Evolutionary conservation across 805 yeast genomes (phyloP), one percentile per base, ranked within the genome.

Genomic region (Jamesozyma jinghongensis): DNA sequence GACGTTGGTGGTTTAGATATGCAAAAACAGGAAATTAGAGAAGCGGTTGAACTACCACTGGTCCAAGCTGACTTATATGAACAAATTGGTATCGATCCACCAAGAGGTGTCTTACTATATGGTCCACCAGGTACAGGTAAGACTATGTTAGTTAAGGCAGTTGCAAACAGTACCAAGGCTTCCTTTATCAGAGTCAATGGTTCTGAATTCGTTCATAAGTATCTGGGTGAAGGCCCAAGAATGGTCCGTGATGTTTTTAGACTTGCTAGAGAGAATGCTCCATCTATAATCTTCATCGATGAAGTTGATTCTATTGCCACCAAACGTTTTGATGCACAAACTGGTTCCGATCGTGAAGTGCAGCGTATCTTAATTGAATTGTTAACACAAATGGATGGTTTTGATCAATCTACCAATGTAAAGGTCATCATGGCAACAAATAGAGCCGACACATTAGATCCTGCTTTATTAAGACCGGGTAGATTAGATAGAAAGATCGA

Each of bases 61-160:
- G 83, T 95, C 13, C 97, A 92, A 62, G 94, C 92, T 30, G 98
- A 94, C 55, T 71, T 94, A 50, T 92, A 92, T 67, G 83, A 85
- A 57, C 97, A 92, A 66, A 92, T 92, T 57, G 99, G 99, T 67
- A 88, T 92, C 50, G 97, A 92, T 56, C 98, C 98, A 16, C 99
- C 99, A 48, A 79, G 97, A 52, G 99, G 99, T 55, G 98, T 92
- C 25, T 67, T 92, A 52, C 70, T 92, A 46, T 92, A 92, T 65
- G 99, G 99, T n/a, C 97, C 98, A 10, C 99, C 99, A 36, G 99
- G 99, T 62, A 92, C 98, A 1, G 99, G 99, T 56, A 92, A 92
- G 65, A 92, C 99, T 18, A 88, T 92, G 97, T 74, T 92, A 60
- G 99, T 92, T 37, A 92, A 92, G 65, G 98, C 99, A 0, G 99